Conservation (phyloP, 805 yeast species). For the Candida ipomoeae region DNA sequence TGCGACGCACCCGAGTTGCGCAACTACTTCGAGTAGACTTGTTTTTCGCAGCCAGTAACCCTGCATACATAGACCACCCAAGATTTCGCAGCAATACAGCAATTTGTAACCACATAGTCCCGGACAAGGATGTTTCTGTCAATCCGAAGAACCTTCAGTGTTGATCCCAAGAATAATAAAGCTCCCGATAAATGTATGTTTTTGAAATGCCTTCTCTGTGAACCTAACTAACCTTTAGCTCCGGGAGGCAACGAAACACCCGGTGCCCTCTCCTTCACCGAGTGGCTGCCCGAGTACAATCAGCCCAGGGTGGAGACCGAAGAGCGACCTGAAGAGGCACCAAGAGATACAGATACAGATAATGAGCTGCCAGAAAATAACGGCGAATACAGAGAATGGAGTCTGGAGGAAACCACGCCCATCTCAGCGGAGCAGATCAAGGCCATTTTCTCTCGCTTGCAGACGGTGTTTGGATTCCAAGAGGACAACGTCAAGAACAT, state of each 20-base stretch:
- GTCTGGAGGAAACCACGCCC: constrained; percentile 39
- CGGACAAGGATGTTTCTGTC: constrained; percentile 3
- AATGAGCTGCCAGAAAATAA: neutral
- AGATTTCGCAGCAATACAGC: constrained; percentile 2
- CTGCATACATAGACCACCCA: constrained; percentile 1
- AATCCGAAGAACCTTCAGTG: constrained; percentile 1
- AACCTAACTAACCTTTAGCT: neutral
- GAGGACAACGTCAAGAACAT: constrained; percentile 59
- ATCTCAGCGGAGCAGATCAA: constrained; percentile 53
- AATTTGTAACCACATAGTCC: constrained; percentile 1
- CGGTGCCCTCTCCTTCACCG: constrained; percentile 4
- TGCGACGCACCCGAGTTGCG: constrained; percentile 10
- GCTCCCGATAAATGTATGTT: neutral
- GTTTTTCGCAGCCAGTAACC: constrained; percentile 3
- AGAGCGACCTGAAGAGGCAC: neutral
- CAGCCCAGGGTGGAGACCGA: neutral
- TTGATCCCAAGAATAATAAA: neutral
- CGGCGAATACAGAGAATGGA: constrained; percentile 36
- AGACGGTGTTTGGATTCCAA: constrained; percentile 64
- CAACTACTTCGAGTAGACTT: neutral
- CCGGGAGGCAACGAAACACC: neutral
- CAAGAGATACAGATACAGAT: neutral
- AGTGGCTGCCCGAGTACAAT: constrained; percentile 4
- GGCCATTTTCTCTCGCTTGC: constrained; percentile 48
- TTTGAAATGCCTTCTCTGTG: neutral